A percentile compares a stretch with the other conserved stretches of the same genome.
Evolutionary conservation across 1,284 basidiomycete species (phyloP).

Genomic region (Cryptococcus floricola): DNA sequence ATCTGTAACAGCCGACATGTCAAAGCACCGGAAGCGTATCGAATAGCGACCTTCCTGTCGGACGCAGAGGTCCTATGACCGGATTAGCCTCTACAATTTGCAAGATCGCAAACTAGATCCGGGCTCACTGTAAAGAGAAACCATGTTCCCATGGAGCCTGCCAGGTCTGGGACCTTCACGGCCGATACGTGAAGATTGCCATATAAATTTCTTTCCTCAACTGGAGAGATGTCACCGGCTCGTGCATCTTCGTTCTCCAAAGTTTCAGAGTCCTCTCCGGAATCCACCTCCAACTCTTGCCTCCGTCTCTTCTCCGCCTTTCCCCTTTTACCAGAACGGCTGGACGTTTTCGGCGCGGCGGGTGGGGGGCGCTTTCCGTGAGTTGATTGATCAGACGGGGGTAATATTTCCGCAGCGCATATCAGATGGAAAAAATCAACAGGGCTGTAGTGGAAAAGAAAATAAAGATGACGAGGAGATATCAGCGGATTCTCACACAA

Average conservation of each 20-base stretch:
- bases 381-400: not conserved
- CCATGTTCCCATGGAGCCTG: conserved; percentile 39
- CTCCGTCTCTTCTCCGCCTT: no score
- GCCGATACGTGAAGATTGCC: conserved; percentile 39
- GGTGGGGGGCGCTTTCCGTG: no score
- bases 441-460: conserved; percentile 8
- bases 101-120: not conserved
- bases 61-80: conserved; percentile 37
- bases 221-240: no score
- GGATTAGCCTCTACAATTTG: not conserved
- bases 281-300: no score
- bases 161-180: conserved; percentile 30
- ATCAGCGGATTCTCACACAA: no score
- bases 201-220: conserved; percentile 27
- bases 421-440: conserved; percentile 26
- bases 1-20: conserved; percentile 24
- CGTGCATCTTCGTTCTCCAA: no score
- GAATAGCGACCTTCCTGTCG: conserved; percentile 42
- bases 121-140: conserved; percentile 43
- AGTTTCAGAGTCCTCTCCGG: no score
- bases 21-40: conserved; percentile 37
- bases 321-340: no score
- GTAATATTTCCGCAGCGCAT: conserved; percentile 26
- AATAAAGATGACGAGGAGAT: no score
- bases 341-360: no score